Percentiles rank a stretch among this genome's conserved stretches.
Conservation (phyloP, 495 filamentous ascomycete species). For the Tuber microsphaerosporum region DNA sequence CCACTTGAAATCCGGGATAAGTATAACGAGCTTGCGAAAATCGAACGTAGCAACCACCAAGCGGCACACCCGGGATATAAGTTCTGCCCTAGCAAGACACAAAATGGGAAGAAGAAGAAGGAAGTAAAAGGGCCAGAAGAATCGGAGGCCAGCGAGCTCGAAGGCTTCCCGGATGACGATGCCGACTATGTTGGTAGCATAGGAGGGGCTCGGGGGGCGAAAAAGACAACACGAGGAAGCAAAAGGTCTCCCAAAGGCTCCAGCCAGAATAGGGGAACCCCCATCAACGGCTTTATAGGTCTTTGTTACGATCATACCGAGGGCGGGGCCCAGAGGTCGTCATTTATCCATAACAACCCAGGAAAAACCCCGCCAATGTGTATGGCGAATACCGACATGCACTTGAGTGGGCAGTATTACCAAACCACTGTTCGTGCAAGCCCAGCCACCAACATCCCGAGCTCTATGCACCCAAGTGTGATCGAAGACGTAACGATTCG, state of each 20-base stretch:
- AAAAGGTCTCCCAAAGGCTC: constrained; percentile 40
- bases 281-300: constrained; percentile 42
- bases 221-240: constrained; percentile 26
- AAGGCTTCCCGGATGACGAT: constrained; percentile 38
- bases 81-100: constrained; percentile 77
- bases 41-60: constrained; percentile 80
- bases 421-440: constrained; percentile 50
- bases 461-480: constrained; percentile 40
- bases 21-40: constrained; percentile 71
- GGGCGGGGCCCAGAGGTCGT: constrained; percentile 48
- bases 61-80: constrained; percentile 88
- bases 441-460: constrained; percentile 42
- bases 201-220: constrained; percentile 38
- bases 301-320: constrained; percentile 30
- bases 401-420: constrained; percentile 53
- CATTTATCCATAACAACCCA: constrained; percentile 58
- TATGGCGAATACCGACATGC: constrained; percentile 49
- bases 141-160: constrained; percentile 43
- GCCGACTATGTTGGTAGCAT: constrained; percentile 36
- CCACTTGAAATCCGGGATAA: constrained; percentile 61
- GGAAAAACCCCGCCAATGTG: constrained; percentile 53
- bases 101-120: constrained; percentile 50
- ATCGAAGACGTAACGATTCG: constrained; percentile 52
- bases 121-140: constrained; percentile 46
- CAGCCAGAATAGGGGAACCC: constrained; percentile 39